phyloP scores from a whole-genome alignment of 2,329 filamentous ascomycete genomes.

The Juglanconis oblonga region DNA sequence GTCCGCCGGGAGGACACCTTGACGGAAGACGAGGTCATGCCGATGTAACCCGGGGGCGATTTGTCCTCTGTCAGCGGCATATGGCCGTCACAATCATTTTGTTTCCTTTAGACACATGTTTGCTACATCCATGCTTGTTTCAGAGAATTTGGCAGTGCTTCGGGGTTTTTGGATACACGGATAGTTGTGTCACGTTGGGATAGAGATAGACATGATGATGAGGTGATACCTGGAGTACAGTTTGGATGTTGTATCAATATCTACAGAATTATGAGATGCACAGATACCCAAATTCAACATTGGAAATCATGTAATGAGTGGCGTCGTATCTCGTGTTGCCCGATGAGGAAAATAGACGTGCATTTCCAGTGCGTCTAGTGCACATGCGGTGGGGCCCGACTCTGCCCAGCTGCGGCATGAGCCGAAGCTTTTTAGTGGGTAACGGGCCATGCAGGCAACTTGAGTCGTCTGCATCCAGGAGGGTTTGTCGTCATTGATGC shows the following conservation, averaged over 20 bases:
- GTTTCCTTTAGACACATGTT: neutral
- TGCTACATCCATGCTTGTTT: neutral
- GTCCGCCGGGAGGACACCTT: slow-evolving; percentile 15
- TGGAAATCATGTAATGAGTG: neutral
- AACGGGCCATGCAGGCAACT: too few relatives aligned
- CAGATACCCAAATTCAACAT: neutral
- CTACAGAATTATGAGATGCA: neutral
- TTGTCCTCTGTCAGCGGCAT: neutral
- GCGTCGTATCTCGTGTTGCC: too few relatives aligned
- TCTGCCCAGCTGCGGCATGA: too few relatives aligned
- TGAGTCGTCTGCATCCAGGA: neutral
- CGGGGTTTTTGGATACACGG: neutral
- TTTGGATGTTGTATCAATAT: neutral
- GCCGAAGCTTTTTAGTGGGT: too few relatives aligned
- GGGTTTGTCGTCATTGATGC: neutral
- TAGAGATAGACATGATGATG: neutral
- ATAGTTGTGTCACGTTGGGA: neutral
- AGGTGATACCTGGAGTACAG: neutral
- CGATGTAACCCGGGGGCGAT: neutral
- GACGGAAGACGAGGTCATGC: slow-evolving; percentile 23
- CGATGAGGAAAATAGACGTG: too few relatives aligned
- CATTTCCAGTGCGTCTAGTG: too few relatives aligned
- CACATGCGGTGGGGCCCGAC: too few relatives aligned
- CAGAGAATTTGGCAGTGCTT: neutral
- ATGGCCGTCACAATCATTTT: too few relatives aligned